Evolutionary conservation across 2,329 filamentous ascomycete species (phyloP).

Genomic region (Fusarium devonianum): DNA sequence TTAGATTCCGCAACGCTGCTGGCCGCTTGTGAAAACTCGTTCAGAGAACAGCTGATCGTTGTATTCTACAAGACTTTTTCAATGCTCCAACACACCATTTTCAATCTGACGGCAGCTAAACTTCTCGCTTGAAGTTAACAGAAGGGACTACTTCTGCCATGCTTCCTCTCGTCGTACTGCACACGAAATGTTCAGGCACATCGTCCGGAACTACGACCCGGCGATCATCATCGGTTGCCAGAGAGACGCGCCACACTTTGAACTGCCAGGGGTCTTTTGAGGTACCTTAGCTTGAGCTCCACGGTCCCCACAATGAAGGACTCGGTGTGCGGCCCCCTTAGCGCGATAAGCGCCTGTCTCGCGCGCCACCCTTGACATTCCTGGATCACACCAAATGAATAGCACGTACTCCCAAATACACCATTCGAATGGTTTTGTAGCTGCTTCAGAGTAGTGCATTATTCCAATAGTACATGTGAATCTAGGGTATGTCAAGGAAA

Average conservation of each 20-base stretch:
- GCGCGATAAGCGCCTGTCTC: slow-evolving; percentile 34
- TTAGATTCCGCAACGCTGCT: too few species aligned
- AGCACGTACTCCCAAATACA: too few species aligned
- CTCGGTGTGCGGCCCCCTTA: slow-evolving; percentile 11
- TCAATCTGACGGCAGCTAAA: too few species aligned
- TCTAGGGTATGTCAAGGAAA: slow-evolving; percentile 28
- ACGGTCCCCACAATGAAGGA: slow-evolving; percentile 12
- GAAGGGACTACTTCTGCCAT: too few species aligned
- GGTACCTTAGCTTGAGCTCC: slow-evolving; percentile 18
- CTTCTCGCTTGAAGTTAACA: too few species aligned
- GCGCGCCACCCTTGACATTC: slow-evolving; percentile 14
- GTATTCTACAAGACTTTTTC: too few species aligned
- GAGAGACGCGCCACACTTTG: slow-evolving; percentile 25
- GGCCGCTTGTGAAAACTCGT: too few species aligned
- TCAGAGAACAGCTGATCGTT: too few species aligned
- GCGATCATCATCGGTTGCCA: slow-evolving; percentile 20
- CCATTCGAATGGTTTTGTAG: too few species aligned
- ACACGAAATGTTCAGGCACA: not conserved
- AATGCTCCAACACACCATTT: too few species aligned
- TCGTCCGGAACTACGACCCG: slow-evolving; percentile 3
- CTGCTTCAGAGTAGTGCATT: slow-evolving; percentile 18
- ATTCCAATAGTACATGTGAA: slow-evolving; percentile 28
- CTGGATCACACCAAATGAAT: too few species aligned
- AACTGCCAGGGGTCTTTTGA: slow-evolving; percentile 14
- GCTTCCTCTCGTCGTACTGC: not conserved